phyloP scores from a whole-genome alignment of 2,329 filamentous ascomycete genomes.

The Aspergillus calidoustus region DNA sequence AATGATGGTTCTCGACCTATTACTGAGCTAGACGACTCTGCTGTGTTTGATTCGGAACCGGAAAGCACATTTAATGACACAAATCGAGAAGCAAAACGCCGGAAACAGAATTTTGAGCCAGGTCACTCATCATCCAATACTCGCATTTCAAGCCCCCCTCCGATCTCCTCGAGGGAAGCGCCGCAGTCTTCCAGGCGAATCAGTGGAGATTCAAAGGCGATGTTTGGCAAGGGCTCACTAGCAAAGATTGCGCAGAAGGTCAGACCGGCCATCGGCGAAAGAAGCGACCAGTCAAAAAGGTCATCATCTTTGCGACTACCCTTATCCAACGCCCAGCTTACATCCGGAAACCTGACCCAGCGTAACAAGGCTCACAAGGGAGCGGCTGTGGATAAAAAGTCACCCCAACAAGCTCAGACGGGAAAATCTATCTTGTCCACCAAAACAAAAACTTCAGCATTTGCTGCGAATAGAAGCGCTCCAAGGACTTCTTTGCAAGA shows the following conservation, averaged over 20 bases:
- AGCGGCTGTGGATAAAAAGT: conserved; percentile 24
- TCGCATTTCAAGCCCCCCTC: background rate
- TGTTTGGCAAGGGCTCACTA: conserved; percentile 34
- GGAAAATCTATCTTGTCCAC: conserved; percentile 16
- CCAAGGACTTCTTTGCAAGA: conserved; percentile 34
- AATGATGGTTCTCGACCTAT: background rate
- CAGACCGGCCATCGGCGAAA: conserved; percentile 33
- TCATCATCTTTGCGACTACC: conserved; percentile 25
- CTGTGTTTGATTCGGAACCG: background rate
- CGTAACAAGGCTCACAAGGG: conserved; percentile 27
- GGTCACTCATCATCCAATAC: conserved; percentile 24
- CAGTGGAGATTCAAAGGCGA: conserved; percentile 28
- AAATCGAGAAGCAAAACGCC: background rate
- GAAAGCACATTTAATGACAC: background rate
- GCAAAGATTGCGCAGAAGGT: conserved; percentile 42
- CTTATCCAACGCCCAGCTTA: conserved; percentile 4
- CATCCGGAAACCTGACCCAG: conserved; percentile 13
- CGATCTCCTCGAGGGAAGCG: background rate
- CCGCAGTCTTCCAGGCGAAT: conserved; percentile 13
- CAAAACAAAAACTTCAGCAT: conserved; percentile 17
- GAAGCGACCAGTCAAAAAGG: conserved; percentile 29
- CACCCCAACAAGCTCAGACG: conserved; percentile 16
- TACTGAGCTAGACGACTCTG: background rate
- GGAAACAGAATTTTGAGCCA: conserved; percentile 13
- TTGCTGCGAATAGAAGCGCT: conserved; percentile 35